phyloP scores from a whole-genome alignment of 768 basidiomycete species.

The Suillus luteus region DNA sequence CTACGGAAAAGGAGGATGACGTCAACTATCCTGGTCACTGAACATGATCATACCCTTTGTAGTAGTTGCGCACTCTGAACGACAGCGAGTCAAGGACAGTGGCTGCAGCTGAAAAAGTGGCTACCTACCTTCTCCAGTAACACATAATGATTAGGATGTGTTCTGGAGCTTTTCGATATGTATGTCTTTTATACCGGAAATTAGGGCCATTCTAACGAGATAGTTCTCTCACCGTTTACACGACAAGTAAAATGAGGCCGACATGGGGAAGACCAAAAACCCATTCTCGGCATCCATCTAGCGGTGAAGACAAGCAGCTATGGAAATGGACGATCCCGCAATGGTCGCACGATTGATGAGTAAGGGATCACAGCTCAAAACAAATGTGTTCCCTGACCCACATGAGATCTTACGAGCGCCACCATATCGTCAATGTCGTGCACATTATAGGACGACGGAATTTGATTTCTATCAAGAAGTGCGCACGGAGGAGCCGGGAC shows the following conservation, averaged over 20 bases:
- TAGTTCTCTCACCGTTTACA: conserved; percentile 32
- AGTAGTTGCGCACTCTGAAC: conserved; percentile 57
- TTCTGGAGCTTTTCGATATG: conserved; percentile 2
- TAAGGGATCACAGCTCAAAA: conserved; percentile 20
- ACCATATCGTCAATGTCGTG: conserved; percentile 28
- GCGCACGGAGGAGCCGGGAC: not conserved
- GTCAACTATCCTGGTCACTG: not conserved
- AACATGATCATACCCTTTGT: conserved; percentile 44
- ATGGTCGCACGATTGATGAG: conserved; percentile 29
- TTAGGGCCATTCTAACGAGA: conserved; percentile 13
- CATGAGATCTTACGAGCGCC: conserved; percentile 16
- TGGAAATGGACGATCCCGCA: conserved; percentile 18
- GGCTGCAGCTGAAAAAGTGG: conserved; percentile 12
- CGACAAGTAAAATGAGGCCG: conserved; percentile 23
- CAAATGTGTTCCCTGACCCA: conserved; percentile 18
- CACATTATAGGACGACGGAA: conserved; percentile 29
- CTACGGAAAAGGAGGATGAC: conserved; percentile 31
- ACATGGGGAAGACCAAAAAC: conserved; percentile 29
- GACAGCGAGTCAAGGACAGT: conserved; percentile 21
- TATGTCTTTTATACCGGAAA: conserved; percentile 32
- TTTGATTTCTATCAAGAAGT: conserved; percentile 34
- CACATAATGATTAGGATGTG: conserved; percentile 45
- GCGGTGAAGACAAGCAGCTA: conserved; percentile 28
- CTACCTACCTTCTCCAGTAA: conserved; percentile 58
- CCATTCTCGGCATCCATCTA: conserved; percentile 32